Conservation (phyloP, 108 stramenopile species). For the Nitzschia putrida region DNA sequence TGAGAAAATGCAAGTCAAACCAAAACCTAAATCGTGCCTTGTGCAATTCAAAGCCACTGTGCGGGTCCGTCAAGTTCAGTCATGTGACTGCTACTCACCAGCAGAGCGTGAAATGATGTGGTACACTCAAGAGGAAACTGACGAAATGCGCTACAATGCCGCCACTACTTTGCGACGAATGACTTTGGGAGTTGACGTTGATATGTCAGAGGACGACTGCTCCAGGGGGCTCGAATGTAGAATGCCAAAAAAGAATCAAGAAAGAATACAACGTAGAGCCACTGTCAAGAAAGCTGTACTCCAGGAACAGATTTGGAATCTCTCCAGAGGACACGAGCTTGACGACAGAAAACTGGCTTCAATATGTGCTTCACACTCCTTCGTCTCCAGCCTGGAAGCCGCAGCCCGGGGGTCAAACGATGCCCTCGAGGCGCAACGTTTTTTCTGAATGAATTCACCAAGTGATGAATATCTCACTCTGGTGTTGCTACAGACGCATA, state of each 20-base stretch:
- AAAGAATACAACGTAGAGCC: conserved; percentile 4
- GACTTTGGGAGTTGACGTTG: conserved; percentile 5
- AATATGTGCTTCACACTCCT: not conserved
- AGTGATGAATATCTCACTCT: too few species aligned
- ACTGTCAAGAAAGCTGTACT: conserved; percentile 22
- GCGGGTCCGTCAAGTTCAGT: conserved; percentile 8
- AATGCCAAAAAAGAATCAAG: conserved; percentile 14
- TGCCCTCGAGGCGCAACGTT: not conserved
- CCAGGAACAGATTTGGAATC: conserved; percentile 7
- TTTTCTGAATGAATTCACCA: too few species aligned
- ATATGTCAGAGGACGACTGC: conserved; percentile 15
- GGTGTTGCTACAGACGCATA: too few species aligned
- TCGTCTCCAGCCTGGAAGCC: not conserved
- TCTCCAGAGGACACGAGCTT: not conserved
- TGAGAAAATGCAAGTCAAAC: too few species aligned
- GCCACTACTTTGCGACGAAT: conserved; percentile 9
- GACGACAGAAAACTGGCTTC: conserved; percentile 1
- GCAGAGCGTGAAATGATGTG: conserved; percentile 17
- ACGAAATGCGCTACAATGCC: conserved; percentile 8
- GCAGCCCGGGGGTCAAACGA: conserved; percentile 5
- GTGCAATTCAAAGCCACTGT: conserved; percentile 12
- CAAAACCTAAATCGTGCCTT: too few species aligned
- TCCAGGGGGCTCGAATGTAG: conserved; percentile 17
- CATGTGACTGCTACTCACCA: conserved; percentile 2
- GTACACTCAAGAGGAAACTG: conserved; percentile 11